Evolutionary conservation across 2,329 filamentous ascomycete genomes (phyloP).

Genomic region (Calonectria hawksworthii): DNA sequence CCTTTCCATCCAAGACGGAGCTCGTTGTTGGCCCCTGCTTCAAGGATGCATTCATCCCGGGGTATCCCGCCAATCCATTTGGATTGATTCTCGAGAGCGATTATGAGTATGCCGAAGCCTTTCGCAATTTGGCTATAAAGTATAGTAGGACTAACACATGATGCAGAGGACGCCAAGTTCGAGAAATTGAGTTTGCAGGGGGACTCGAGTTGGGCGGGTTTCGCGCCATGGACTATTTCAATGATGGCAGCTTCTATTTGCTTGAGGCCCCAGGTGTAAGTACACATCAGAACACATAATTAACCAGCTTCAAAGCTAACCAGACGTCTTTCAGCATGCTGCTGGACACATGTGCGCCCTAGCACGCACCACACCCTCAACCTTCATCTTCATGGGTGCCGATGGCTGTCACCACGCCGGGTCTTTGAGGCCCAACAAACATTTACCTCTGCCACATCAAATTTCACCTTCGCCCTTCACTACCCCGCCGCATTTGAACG

Average conservation of each 20-base stretch:
- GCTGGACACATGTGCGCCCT: slow-evolving; percentile 16
- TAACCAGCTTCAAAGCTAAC: not conserved
- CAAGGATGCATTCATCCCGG: not conserved
- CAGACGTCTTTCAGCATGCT: not conserved
- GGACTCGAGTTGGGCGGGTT: not conserved
- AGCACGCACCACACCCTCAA: slow-evolving; percentile 8
- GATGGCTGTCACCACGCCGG: slow-evolving; percentile 10
- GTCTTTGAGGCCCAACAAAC: slow-evolving; percentile 1
- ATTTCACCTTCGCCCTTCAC: not conserved
- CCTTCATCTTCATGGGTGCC: slow-evolving; percentile 10
- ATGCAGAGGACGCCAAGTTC: not conserved
- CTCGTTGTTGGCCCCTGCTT: not conserved
- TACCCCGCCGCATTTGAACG: not conserved
- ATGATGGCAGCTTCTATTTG: slow-evolving; percentile 13
- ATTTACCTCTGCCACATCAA: not conserved
- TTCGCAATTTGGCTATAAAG: not conserved
- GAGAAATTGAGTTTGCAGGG: not conserved
- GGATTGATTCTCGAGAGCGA: not conserved
- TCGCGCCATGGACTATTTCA: slow-evolving; percentile 6
- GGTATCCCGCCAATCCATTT: not conserved
- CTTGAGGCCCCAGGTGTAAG: slow-evolving; percentile 14
- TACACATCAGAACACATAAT: not conserved
- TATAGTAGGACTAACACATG: not conserved
- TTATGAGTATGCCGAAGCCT: not conserved
- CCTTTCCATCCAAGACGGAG: not conserved